A percentile compares a stretch with the other conserved stretches of the same genome.
Evolutionary conservation across 2,329 filamentous ascomycete genomes (phyloP).

Genomic region (Stagonosporopsis cucurbitacearum): DNA sequence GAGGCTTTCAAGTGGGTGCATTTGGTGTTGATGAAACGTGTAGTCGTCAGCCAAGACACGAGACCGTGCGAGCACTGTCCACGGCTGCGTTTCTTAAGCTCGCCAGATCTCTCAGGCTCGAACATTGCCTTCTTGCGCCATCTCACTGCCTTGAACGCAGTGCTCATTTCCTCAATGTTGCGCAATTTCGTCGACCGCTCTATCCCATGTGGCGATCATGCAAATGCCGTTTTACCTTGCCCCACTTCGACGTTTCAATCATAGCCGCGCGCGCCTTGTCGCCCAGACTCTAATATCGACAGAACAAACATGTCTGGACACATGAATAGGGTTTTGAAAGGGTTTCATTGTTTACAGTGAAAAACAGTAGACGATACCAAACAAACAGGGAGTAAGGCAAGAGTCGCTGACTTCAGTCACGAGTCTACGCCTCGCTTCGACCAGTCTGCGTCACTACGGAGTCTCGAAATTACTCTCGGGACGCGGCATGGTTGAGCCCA

Average conservation of each 20-base stretch:
- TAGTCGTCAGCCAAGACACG: conserved; percentile 10
- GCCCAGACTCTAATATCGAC: conserved; percentile 8
- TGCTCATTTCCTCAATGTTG: conserved; percentile 12
- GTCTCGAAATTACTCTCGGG: conserved; percentile 11
- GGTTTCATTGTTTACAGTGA: no score
- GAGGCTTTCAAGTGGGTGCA: conserved; percentile 10
- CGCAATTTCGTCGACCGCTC: conserved; percentile 10
- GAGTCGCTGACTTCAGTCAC: background rate
- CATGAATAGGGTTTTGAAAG: background rate
- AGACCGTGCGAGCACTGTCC: conserved; percentile 6
- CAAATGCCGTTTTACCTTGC: conserved; percentile 30
- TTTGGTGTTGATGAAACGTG: conserved; percentile 14
- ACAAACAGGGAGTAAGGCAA: background rate
- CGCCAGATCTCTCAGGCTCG: conserved; percentile 1
- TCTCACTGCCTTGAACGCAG: background rate
- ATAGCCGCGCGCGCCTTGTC: conserved; percentile 14
- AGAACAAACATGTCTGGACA: background rate
- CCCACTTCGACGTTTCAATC: conserved; percentile 28
- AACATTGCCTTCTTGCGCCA: background rate
- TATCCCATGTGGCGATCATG: conserved; percentile 27
- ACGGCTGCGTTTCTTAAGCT: conserved; percentile 12
- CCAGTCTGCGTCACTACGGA: background rate
- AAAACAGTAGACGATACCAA: background rate
- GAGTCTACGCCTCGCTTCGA: background rate
- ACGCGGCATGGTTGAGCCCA: conserved; percentile 14